Percentiles rank a stretch among this genome's conserved stretches.
Evolutionary conservation across 148 eudicot genomes (phyloP).

Genomic region (Bassia scoparia): DNA sequence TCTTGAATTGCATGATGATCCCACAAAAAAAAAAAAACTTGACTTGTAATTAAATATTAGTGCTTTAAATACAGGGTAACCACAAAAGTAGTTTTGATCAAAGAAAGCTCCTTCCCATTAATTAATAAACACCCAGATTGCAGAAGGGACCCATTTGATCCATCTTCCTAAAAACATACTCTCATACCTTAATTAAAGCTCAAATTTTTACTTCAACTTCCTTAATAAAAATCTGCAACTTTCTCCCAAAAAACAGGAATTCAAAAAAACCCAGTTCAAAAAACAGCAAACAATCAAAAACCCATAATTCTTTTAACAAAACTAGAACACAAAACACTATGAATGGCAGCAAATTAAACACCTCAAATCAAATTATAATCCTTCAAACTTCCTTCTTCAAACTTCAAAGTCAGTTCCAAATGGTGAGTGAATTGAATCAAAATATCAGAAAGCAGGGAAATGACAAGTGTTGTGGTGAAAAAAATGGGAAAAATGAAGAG

Average conservation of each 20-base stretch:
- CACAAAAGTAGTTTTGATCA: constrained; percentile 16
- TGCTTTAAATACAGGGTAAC: constrained; percentile 22
- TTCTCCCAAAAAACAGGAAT: constrained; percentile 14
- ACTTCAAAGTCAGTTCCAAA: not conserved
- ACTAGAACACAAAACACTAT: not conserved
- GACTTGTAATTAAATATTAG: constrained; percentile 15
- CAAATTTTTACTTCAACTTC: not conserved
- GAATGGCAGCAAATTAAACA: not conserved
- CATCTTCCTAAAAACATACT: constrained; percentile 10
- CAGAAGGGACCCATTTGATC: constrained; percentile 27
- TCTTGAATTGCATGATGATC: not conserved
- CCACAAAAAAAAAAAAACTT: constrained; percentile 23
- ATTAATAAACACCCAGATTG: constrained; percentile 5
- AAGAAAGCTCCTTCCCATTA: constrained; percentile 9
- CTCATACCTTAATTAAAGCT: not conserved
- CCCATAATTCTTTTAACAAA: constrained; percentile 23
- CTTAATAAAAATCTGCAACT: not conserved
- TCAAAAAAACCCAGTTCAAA: not conserved
- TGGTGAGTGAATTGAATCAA: not conserved
- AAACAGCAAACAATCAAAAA: constrained; percentile 11
- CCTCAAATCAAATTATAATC: constrained; percentile 11
- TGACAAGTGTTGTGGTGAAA: not conserved
- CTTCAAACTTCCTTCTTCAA: not conserved
- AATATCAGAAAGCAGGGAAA: constrained; percentile 7
- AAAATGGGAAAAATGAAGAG: constrained; percentile 9